Conservation (phyloP, 2,329 filamentous ascomycete species). For the Aspergillus fijiensis region DNA sequence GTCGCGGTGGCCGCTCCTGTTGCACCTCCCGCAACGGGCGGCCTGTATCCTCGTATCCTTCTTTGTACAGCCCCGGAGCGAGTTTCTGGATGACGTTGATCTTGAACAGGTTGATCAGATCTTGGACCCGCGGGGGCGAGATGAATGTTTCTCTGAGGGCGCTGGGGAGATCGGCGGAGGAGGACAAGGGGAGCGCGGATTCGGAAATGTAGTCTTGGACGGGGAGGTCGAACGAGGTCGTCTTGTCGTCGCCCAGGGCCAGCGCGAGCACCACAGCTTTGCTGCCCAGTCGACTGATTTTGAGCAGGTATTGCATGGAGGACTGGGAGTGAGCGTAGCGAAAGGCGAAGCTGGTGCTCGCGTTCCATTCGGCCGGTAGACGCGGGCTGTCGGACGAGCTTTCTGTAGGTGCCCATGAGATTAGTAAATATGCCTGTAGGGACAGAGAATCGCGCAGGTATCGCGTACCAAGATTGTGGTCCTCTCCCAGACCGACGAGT, state of each 20-base stretch:
- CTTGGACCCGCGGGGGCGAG: conserved; percentile 65
- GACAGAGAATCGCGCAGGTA: neutral
- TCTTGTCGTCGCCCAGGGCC: conserved; percentile 76
- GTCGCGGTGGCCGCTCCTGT: conserved; percentile 42
- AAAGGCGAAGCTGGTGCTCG: conserved; percentile 70
- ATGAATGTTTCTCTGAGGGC: conserved; percentile 66
- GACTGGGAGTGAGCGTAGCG: conserved; percentile 85
- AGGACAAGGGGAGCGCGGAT: conserved; percentile 55
- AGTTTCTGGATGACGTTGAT: conserved; percentile 80
- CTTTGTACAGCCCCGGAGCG: conserved; percentile 71
- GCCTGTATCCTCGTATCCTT: conserved; percentile 68
- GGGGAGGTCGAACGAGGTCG: conserved; percentile 71
- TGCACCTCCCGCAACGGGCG: conserved; percentile 40
- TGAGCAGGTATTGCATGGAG: conserved; percentile 78
- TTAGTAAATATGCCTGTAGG: neutral
- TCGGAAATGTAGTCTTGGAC: conserved; percentile 72
- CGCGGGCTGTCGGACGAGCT: conserved; percentile 35
- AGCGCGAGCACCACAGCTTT: conserved; percentile 83
- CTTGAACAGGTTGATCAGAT: conserved; percentile 72
- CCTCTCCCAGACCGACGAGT: conserved; percentile 80
- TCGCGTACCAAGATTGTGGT: conserved; percentile 64
- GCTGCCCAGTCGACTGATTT: conserved; percentile 75
- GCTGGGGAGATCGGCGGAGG: conserved; percentile 30
- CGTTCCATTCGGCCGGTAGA: conserved; percentile 79
- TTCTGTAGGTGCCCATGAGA: conserved; percentile 20